Evolutionary conservation across 2,329 filamentous ascomycete genomes (phyloP), one percentile per base, ranked within the genome.

Genomic region (Ophiostoma ulmi): DNA sequence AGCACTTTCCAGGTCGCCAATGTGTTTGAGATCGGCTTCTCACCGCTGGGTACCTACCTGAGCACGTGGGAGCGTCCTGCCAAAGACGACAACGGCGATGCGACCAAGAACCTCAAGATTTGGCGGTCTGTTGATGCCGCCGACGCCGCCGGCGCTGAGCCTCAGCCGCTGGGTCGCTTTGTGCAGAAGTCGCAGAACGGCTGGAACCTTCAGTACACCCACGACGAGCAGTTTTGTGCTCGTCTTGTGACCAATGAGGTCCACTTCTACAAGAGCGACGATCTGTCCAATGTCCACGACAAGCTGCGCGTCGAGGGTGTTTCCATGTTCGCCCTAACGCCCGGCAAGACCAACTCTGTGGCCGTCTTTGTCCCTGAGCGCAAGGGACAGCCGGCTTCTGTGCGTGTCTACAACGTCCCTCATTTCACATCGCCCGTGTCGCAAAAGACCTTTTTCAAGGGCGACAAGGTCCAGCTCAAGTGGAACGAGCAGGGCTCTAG

Each of bases 371-470:
- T 97, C 74, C 95, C 95, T 10, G 94, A 97, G 83, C 91, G 92
- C 81, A 97, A 97, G 90, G 94, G 95, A 69, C 91, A 94, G 87
- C 95, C 95, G 48, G 94, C 95, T 70, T 88, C 92, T 1, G 93
- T 98, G 80, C 97, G 96, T 82, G 91, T 98, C 72, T 99, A 91
- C 83, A 93, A 94, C 75, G 91, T 98, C 48, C 94, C 95, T 61
- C 86, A 95, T 76, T 98, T 98, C 81, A 86, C 82, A 74, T 84
- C 83, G 69, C 90, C 94, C 5, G 89, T 97, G 68, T 97, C 94
- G 55, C 94, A 98, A 80, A 99, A 99, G 89, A 97, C 91, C 1
- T 99, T 99, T 79, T 99, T 93, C 88, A 99, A 99, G 84, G 94
- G 94, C 74, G 95, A 99, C 84, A 98, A 98, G 84, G 94, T 99